Percentiles rank a stretch among this genome's conserved stretches.
These are phyloP conservation scores for Moesziomyces parantarcticus DNA, from an alignment of 1,284 basidiomycete genomes.

Conservation along the genomic window DNA sequence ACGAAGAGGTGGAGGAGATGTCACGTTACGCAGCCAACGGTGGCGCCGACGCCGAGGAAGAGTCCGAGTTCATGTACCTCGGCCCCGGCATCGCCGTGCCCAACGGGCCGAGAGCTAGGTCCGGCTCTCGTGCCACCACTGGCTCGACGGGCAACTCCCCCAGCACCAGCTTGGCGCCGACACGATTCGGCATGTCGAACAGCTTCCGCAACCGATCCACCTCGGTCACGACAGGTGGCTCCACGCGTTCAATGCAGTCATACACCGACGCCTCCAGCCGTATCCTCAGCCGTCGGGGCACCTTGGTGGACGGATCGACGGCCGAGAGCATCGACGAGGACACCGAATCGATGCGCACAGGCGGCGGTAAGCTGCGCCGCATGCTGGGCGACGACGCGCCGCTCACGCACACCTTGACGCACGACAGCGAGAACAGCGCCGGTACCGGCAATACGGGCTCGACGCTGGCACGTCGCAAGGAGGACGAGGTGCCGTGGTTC, in stretches of 20 bases:
- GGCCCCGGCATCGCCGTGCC: slow-evolving; percentile 60
- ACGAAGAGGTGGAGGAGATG: slow-evolving; percentile 43
- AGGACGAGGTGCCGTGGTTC: slow-evolving; percentile 76
- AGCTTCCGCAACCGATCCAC: slow-evolving; percentile 47
- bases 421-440: slow-evolving; percentile 39
- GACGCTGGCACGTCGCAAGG: slow-evolving; percentile 24
- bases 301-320: slow-evolving; percentile 27
- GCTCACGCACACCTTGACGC: slow-evolving; percentile 22
- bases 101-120: slow-evolving; percentile 47
- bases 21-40: slow-evolving; percentile 20
- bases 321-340: slow-evolving; percentile 43
- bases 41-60: slow-evolving; percentile 27
- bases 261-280: slow-evolving; percentile 20
- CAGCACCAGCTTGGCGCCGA: slow-evolving; percentile 28
- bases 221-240: slow-evolving; percentile 52
- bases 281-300: slow-evolving; percentile 40
- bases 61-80: slow-evolving; percentile 56
- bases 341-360: slow-evolving; percentile 19
- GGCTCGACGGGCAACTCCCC: slow-evolving; percentile 31
- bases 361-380: slow-evolving; percentile 70
- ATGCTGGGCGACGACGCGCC: slow-evolving; percentile 78
- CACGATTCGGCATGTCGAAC: slow-evolving; percentile 19
- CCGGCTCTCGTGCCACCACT: slow-evolving; percentile 18
- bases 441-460: slow-evolving; percentile 17
- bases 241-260: slow-evolving; percentile 36